These are phyloP conservation scores for Sugiyamaella sp. DNA, from an alignment of 1,139 yeast genomes.

Conservation along the genomic window DNA sequence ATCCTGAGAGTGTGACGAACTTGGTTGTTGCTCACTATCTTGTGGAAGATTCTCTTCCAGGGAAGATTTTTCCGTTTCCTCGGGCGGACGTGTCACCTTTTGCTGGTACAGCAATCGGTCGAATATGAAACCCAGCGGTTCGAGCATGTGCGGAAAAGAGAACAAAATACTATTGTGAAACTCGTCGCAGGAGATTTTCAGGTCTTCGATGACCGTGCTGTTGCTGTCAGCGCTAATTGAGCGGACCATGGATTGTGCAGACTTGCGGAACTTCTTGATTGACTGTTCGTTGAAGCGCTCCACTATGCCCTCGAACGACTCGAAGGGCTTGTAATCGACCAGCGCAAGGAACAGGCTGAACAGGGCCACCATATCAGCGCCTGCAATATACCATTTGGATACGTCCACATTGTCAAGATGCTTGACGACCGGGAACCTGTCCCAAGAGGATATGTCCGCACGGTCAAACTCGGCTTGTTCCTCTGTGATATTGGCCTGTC, in stretches of 20 bases:
- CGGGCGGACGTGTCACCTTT: constrained; percentile 4
- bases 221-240: constrained; percentile 25
- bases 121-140: constrained; percentile 34
- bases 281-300: constrained; percentile 20
- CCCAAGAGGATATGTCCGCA: constrained; percentile 39
- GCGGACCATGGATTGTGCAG: constrained; percentile 29
- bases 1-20: no score
- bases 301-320: constrained; percentile 22
- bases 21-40: no score
- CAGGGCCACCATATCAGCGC: constrained; percentile 33
- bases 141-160: constrained; percentile 34
- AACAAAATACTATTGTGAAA: constrained; percentile 29
- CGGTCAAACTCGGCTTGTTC: constrained; percentile 31
- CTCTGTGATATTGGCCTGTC: constrained; percentile 11
- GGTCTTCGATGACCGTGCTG: constrained; percentile 23
- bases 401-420: constrained; percentile 42
- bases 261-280: constrained; percentile 22
- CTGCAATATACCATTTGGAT: constrained; percentile 37
- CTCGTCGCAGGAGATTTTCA: constrained; percentile 27
- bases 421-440: constrained; percentile 36
- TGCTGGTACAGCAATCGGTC: constrained; percentile 32
- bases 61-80: background rate
- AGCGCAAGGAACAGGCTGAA: constrained; percentile 36
- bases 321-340: constrained; percentile 26
- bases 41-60: background rate